Conservation (phyloP, 495 filamentous ascomycete species). For the Podospora sp. region DNA sequence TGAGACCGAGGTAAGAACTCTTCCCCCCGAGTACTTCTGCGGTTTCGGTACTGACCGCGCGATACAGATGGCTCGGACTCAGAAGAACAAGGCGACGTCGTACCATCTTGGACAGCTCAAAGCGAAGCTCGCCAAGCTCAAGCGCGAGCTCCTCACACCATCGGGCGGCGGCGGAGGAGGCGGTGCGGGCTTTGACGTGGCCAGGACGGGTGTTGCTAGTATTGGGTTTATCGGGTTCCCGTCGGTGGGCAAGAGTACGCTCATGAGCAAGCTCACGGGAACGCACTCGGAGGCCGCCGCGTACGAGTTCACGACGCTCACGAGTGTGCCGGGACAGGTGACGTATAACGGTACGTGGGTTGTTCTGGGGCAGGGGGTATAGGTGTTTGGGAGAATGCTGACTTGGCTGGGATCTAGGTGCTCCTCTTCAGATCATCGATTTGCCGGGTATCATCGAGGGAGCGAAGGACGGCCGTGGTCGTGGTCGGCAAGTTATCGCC, state of each 20-base stretch:
- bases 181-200: constrained; percentile 95
- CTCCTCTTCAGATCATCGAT: constrained; percentile 98
- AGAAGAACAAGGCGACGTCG: constrained; percentile 97
- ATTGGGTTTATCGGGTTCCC: constrained; percentile 88
- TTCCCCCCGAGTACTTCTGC: not conserved
- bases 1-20: constrained; percentile 74
- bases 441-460: constrained; percentile 98
- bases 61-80: constrained; percentile 83
- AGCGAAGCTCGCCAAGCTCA: constrained; percentile 97
- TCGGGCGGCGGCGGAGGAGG: constrained; percentile 78
- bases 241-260: constrained; percentile 95
- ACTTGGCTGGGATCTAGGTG: constrained; percentile 47
- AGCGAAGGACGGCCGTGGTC: constrained; percentile 96
- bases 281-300: constrained; percentile 97
- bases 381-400: not conserved
- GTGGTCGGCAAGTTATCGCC: constrained; percentile 97
- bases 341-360: constrained; percentile 73
- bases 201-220: constrained; percentile 94
- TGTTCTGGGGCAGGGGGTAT: not conserved
- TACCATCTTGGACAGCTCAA: constrained; percentile 90
- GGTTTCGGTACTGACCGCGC: not conserved
- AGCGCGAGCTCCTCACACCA: constrained; percentile 91
- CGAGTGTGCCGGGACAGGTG: constrained; percentile 95
- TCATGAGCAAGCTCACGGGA: constrained; percentile 92
- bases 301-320: constrained; percentile 98